Evolutionary conservation across 257 asterid species (phyloP), one percentile per base, ranked within the genome.

Genomic region (Mentha longifolia): DNA sequence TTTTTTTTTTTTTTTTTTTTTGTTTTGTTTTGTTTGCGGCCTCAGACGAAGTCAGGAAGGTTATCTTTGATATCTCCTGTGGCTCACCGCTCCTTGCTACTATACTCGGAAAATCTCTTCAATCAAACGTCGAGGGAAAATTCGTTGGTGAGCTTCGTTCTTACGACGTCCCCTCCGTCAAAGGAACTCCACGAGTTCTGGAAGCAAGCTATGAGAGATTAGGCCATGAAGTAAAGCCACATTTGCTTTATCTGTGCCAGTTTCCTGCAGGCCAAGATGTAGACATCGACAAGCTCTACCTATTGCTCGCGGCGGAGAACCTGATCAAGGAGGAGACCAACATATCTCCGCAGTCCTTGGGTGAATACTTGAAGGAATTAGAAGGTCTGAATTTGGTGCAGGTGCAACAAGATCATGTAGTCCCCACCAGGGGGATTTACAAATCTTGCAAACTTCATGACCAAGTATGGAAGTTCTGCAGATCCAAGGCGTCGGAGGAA

Each of bases 231-330:
- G 25, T 22, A 22, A 22, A 22, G 25, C 25, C 25, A 22, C 25
- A 22, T 22, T 22, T 22, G 25, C 25, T 22, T 22, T 22, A 22
- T 22, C 25, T 22, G 25, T 22, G 25, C 25, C 25, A 22, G 25
- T 22, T 22, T 22, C 25, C 25, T 22, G 25, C 25, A 2, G 78
- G 65, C 65, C 39, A 57, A 9, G 25, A 30, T 37, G 66, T 79
- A 15, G 54, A 39, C 1, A 46, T 39, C 2, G 80, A 69, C 7
- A 79, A 67, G 4, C 1, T 79, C 9, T 65, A 14, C 50, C 50
- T 41, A 2, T 14, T 74, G 68, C 77, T 81, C 81, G 64, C 37
- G 4, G 79, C 81, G 4, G 86, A 84, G 52, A 71, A 83, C 1
- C 54, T 73, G 10, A 42, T 43, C 49, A 28, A 57, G 10, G 50